A percentile compares a stretch with the other conserved stretches of the same genome.
These are phyloP conservation scores for Cryptococcus deneoformans DNA, from an alignment of 1,284 basidiomycete genomes.

Conservation along the genomic window DNA sequence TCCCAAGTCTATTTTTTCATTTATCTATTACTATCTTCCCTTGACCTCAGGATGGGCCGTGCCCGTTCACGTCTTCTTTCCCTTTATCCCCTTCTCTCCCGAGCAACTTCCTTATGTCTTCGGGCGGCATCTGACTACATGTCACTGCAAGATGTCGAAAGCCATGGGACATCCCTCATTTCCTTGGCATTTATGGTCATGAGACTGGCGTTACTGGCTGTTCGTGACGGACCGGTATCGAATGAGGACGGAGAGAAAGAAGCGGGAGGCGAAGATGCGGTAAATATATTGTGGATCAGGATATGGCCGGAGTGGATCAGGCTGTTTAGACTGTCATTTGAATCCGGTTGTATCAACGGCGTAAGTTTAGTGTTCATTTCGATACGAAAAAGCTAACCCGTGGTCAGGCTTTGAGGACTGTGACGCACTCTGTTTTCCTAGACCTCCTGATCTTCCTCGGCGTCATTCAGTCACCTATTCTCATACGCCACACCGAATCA, in stretches of 20 bases:
- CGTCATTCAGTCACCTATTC: conserved; percentile 15
- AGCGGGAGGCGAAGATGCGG: conserved; percentile 11
- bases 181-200: conserved; percentile 28
- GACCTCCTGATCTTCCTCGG: conserved; percentile 37
- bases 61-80: conserved; percentile 18
- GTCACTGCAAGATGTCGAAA: conserved; percentile 20
- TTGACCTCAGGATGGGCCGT: conserved; percentile 13
- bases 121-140: conserved; percentile 32
- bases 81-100: conserved; percentile 34
- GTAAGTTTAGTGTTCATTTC: conserved; percentile 17
- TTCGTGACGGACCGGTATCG: conserved; percentile 2
- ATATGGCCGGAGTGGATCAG: conserved; percentile 44
- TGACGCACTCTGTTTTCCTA: conserved; percentile 31
- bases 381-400: neutral
- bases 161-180: conserved; percentile 31
- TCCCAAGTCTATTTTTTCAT: conserved; percentile 29
- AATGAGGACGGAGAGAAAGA: neutral
- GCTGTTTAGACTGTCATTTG: conserved; percentile 26
- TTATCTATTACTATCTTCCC: conserved; percentile 29
- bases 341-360: conserved; percentile 27
- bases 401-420: conserved; percentile 28
- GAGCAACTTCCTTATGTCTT: conserved; percentile 28
- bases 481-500: conserved; percentile 18
- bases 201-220: conserved; percentile 24
- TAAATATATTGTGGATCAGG: conserved; percentile 29